Base-by-base conservation (phyloP, 2,329 filamentous ascomycete species). In the Colletotrichum sp. region DNA sequence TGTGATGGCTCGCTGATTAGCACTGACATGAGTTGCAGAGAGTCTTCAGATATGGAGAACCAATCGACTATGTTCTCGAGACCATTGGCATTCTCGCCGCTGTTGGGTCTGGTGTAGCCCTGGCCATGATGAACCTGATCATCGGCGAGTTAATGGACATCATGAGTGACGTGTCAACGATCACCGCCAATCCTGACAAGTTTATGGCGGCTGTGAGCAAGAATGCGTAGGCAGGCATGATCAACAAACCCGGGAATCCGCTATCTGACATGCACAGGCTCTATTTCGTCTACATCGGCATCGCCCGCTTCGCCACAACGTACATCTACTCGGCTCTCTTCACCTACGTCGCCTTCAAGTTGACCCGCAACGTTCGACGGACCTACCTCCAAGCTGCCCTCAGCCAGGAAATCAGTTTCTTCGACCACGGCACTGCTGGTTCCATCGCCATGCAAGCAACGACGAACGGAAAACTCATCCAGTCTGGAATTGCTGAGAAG, bases 331-430 rank as follows among this genome's bases (percentile, higher is more conserved):
- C 84, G 36, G 78, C 82, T 3, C 81, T 84, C 61, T 80, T 91
- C 32, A 90, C 87, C 4, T 87, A 90, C 30, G 84, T 87, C 3
- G 88, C 89, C 1, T 87, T 87, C 66, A 84, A 88, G 6, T 88
- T 88, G 3, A 88, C 88, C 2, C 87, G 88, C 71, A 87, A 83
- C 34, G 81, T 87, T 36, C 84, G 90, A 10, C 84, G 86, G 52
- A 84, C 85, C 32, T 91, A 90, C 76, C 82, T 92, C 8, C 85
- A 87, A 39, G 83, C 86, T 34, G 85, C 89, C 2, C 83, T 92
- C n/a, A 82, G 87, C 9, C 88, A 90, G 74, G 87, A 89, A 67
- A 84, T 90, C 34, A 84, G 85, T 67, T 88, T 86, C 78, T 90
- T 89, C 74, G 89, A 90, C 77, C 81, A 80, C 43, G 82, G 81